Evolutionary conservation across 208 protist genomes (phyloP).

Genomic region (Wallacemonas sp.): DNA sequence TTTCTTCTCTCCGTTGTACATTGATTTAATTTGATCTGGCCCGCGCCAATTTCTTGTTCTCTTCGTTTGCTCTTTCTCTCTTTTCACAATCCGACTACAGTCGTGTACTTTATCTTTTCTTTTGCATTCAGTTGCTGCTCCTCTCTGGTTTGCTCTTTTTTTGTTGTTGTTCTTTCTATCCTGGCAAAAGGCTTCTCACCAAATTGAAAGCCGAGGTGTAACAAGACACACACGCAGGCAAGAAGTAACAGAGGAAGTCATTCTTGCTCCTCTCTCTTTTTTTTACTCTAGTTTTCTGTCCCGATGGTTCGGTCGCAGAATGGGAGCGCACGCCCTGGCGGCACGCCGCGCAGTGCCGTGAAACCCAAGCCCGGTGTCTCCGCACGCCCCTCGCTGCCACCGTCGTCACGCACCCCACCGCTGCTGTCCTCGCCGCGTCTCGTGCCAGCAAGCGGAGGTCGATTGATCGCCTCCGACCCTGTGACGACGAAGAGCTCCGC

Average conservation of each 20-base stretch:
- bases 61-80: not conserved
- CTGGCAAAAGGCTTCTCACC: no score
- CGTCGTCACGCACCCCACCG: constrained; percentile 6
- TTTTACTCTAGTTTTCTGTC: not conserved
- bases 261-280: not conserved
- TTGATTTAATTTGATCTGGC: not conserved
- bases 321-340: not conserved
- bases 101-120: not conserved
- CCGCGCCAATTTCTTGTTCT: not conserved
- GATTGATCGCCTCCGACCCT: constrained; percentile 23
- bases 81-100: not conserved
- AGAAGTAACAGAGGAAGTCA: no score
- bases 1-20: not conserved
- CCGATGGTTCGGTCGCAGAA: not conserved
- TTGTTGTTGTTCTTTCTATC: constrained; percentile 13
- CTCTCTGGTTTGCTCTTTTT: not conserved
- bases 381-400: not conserved
- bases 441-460: not conserved
- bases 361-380: not conserved
- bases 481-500: constrained; percentile 2
- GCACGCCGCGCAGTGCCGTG: not conserved
- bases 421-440: not conserved
- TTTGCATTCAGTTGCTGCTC: not conserved
- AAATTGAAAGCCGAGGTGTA: no score
- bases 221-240: no score